These are phyloP conservation scores for Warburgia ugandensis DNA, from an alignment of 164 flowering plant species.

Conservation along the genomic window DNA sequence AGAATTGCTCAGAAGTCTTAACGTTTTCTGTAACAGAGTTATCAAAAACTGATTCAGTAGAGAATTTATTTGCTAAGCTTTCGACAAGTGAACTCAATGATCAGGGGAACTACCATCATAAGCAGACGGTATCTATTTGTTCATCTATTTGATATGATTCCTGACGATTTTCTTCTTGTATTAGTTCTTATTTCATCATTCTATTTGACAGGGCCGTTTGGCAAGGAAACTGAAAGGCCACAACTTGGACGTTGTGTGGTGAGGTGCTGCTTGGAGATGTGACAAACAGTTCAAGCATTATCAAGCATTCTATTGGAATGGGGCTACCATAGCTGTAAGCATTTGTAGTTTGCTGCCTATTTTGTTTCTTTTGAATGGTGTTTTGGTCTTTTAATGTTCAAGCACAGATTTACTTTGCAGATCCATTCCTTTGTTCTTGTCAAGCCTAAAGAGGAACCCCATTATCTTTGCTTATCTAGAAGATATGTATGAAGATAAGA, in stretches of 20 bases:
- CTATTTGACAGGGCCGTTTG: constrained; percentile 37
- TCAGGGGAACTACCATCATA: constrained; percentile 20
- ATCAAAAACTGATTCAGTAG: constrained; percentile 28
- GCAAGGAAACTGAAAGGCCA: constrained; percentile 38
- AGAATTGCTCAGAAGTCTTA: no score
- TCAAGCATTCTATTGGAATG: constrained; percentile 75
- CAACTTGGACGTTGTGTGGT: constrained; percentile 72
- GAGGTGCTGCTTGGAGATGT: constrained; percentile 83
- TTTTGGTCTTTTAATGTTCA: no score
- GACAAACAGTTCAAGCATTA: constrained; percentile 88
- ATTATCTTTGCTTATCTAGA: constrained; percentile 84
- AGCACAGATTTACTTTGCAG: no score
- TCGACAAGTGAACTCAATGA: constrained; percentile 22
- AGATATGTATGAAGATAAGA: constrained; percentile 94
- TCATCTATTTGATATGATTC: neutral
- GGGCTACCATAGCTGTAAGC: constrained; percentile 63
- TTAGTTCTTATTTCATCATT: neutral
- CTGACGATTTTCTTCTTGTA: no score
- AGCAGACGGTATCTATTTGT: constrained; percentile 36
- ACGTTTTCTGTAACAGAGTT: constrained; percentile 40
- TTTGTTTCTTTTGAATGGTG: no score
- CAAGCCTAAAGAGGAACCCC: constrained; percentile 80
- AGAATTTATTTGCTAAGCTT: constrained; percentile 21
- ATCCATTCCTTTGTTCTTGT: constrained; percentile 85
- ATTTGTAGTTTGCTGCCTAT: constrained; percentile 1